Conservation (phyloP, 2,329 filamentous ascomycete species). For the Furcasterigmium sp. region DNA sequence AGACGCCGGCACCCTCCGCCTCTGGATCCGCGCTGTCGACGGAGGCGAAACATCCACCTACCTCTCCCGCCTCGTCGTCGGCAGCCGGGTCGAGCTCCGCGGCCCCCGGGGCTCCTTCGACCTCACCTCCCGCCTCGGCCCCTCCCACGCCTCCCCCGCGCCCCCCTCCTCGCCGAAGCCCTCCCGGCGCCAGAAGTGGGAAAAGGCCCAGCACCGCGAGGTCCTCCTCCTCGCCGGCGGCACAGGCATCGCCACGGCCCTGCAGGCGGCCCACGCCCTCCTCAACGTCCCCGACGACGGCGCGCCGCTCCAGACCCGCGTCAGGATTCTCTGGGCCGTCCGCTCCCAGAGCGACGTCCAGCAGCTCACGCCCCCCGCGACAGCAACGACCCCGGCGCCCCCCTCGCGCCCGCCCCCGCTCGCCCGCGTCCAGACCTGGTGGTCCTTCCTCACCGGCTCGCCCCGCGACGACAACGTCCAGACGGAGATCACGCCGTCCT, state of each 20-base stretch:
- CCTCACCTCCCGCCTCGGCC: conserved; percentile 28
- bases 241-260: conserved; percentile 83
- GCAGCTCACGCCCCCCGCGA: neutral
- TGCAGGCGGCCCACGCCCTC: conserved; percentile 70
- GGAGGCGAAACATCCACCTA: conserved; percentile 85
- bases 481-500: conserved; percentile 11
- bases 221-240: conserved; percentile 87
- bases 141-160: conserved; percentile 27
- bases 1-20: conserved; percentile 48
- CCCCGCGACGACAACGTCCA: neutral
- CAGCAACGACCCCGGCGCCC: conserved; percentile 4
- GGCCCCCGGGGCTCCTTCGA: conserved; percentile 71
- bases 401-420: conserved; percentile 10
- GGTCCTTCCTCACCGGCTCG: conserved; percentile 5
- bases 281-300: conserved; percentile 28
- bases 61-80: conserved; percentile 58
- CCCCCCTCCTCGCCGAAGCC: neutral
- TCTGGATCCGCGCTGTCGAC: conserved; percentile 73
- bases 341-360: conserved; percentile 49
- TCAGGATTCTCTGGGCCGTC: conserved; percentile 82
- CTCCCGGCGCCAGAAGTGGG: neutral
- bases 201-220: conserved; percentile 22
- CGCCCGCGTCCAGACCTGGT: conserved; percentile 9
- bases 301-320: conserved; percentile 26
- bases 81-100: conserved; percentile 66